A percentile compares a stretch with the other conserved stretches of the same genome.
These are phyloP conservation scores for Cryphonectria radicalis DNA, from an alignment of 2,329 filamentous ascomycete species.

Conservation along the genomic window DNA sequence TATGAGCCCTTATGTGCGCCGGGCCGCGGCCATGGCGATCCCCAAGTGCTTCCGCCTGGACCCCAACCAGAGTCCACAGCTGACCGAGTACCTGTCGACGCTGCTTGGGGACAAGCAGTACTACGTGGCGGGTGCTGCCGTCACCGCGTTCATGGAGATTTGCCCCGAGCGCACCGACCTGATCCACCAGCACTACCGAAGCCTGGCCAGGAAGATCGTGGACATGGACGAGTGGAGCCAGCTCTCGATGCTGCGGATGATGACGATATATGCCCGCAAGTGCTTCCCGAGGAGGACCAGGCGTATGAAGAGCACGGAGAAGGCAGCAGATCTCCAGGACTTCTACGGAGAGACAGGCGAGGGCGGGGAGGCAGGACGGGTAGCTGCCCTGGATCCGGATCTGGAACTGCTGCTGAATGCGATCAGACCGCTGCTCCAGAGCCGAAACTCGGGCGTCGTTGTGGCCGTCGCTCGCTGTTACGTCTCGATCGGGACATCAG, in stretches of 20 bases:
- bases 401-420: conserved; percentile 78
- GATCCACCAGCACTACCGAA: conserved; percentile 87
- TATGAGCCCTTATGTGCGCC: conserved; percentile 92
- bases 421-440: conserved; percentile 85
- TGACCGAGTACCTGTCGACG: conserved; percentile 78
- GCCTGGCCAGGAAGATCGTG: conserved; percentile 84
- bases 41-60: conserved; percentile 95
- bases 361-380: conserved; percentile 51
- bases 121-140: conserved; percentile 93
- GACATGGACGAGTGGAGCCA: conserved; percentile 99
- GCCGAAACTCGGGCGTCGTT: conserved; percentile 90
- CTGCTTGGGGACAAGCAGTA: conserved; percentile 91
- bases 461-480: conserved; percentile 86
- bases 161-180: conserved; percentile 88
- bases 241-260: conserved; percentile 77
- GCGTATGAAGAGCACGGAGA: conserved; percentile 51
- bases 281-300: conserved; percentile 79
- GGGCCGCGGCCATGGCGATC: conserved; percentile 89
- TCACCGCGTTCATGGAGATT: conserved; percentile 85
- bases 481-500: conserved; percentile 77
- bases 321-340: conserved; percentile 59
- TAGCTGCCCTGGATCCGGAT: conserved; percentile 76
- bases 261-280: conserved; percentile 82
- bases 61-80: conserved; percentile 79
- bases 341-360: conserved; percentile 78